A percentile compares a stretch with the other conserved stretches of the same genome.
Evolutionary conservation across 306 rosid genomes (phyloP).

Genomic region (Sindora glabra): DNA sequence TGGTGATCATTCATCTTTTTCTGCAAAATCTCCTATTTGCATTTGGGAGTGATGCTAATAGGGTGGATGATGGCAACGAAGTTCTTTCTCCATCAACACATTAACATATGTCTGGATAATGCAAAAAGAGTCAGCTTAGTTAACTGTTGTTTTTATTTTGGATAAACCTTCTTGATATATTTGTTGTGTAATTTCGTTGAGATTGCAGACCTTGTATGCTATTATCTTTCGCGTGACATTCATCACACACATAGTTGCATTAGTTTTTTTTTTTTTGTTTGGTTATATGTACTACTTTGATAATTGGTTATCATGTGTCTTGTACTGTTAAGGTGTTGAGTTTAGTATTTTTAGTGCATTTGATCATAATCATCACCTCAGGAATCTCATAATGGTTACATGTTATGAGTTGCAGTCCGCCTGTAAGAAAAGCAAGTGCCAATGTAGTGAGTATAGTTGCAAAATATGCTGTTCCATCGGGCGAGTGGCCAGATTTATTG

Average conservation of each 20-base stretch:
- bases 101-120: background rate
- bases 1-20: background rate
- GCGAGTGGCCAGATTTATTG: conserved; percentile 92
- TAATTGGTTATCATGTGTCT: background rate
- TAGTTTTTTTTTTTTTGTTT: background rate
- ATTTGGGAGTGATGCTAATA: background rate
- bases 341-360: too few relatives aligned
- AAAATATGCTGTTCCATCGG: conserved; percentile 85
- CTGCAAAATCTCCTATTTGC: background rate
- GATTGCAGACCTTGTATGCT: background rate
- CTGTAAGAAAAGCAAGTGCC: conserved; percentile 92
- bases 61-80: background rate
- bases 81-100: background rate
- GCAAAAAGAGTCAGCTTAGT: background rate
- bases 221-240: background rate
- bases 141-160: background rate
- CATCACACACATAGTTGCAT: background rate
- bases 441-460: conserved; percentile 90
- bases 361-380: background rate
- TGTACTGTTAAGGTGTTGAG: too few relatives aligned
- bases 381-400: background rate
- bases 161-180: background rate
- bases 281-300: background rate
- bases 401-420: conserved; percentile 51
- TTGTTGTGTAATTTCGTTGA: background rate